Conservation (phyloP, 495 filamentous ascomycete genomes). For the Beverwykella pulmonaria region DNA sequence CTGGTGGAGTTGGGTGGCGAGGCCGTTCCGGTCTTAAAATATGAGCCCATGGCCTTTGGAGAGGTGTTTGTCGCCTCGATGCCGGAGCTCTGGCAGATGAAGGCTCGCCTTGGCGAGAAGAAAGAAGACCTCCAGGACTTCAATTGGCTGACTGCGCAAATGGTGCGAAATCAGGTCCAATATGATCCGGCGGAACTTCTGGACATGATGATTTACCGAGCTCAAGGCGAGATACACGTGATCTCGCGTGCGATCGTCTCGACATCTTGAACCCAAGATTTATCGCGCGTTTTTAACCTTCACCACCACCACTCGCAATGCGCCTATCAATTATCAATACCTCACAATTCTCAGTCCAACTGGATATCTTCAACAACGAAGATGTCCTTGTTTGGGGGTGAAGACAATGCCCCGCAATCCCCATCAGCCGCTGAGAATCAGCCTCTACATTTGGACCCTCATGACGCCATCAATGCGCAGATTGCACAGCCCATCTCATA, state of each 20-base stretch:
- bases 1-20: neutral
- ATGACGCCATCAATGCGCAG: neutral
- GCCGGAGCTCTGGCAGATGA: neutral
- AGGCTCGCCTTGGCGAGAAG: neutral
- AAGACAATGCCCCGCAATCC: neutral
- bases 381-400: slow-evolving; percentile 35
- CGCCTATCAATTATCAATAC: neutral
- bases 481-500: neutral
- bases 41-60: neutral
- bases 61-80: neutral
- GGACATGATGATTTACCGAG: neutral
- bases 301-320: neutral
- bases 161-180: neutral
- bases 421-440: neutral
- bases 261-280: neutral
- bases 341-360: neutral
- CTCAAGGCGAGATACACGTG: neutral
- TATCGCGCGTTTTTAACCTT: neutral
- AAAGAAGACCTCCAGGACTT: neutral
- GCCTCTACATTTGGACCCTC: neutral
- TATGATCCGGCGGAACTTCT: neutral
- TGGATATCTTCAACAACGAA: slow-evolving; percentile 18
- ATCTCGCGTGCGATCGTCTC: neutral
- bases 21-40: neutral
- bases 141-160: neutral